Evolutionary conservation across 2,329 filamentous ascomycete genomes (phyloP).

Genomic region (Chaetomiaceae sp.): DNA sequence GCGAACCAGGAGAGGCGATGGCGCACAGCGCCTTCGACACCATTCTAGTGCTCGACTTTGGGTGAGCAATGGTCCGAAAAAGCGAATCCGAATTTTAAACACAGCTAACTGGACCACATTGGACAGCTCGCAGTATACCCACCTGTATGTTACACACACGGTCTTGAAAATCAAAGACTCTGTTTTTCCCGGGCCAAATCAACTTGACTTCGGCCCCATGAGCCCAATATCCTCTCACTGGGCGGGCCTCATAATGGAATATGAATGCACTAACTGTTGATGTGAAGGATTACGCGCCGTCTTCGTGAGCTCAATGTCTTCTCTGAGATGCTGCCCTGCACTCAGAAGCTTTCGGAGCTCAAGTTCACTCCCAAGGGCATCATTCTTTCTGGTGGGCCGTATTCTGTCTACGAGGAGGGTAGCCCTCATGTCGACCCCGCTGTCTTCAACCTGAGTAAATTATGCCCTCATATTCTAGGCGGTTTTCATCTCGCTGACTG

Average conservation of each 20-base stretch:
- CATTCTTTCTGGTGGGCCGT: conserved; percentile 57
- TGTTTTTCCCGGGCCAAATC: background rate
- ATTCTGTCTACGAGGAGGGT: conserved; percentile 74
- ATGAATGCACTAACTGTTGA: conserved; percentile 5
- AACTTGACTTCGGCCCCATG: too few species aligned
- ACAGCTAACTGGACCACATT: conserved; percentile 3
- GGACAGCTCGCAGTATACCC: conserved; percentile 23
- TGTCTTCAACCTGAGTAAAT: conserved; percentile 65
- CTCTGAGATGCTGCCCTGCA: conserved; percentile 85
- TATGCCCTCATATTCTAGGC: conserved; percentile 42
- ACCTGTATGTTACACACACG: conserved; percentile 20
- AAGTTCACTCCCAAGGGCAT: conserved; percentile 79
- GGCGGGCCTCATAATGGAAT: too few species aligned
- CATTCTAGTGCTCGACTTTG: conserved; percentile 25
- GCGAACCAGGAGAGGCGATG: conserved; percentile 22
- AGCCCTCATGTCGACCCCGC: conserved; percentile 65
- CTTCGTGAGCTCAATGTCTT: conserved; percentile 43
- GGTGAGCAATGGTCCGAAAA: conserved; percentile 16
- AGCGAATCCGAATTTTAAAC: background rate
- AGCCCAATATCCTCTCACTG: too few species aligned
- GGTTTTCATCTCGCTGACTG: conserved; percentile 23
- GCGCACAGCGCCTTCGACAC: conserved; percentile 24
- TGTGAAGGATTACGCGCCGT: conserved; percentile 23
- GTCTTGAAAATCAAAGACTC: conserved; percentile 6
- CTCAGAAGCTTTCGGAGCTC: conserved; percentile 72